Evolutionary conservation across 2,329 filamentous ascomycete species (phyloP).

Genomic region (Fusarium incarnatum): DNA sequence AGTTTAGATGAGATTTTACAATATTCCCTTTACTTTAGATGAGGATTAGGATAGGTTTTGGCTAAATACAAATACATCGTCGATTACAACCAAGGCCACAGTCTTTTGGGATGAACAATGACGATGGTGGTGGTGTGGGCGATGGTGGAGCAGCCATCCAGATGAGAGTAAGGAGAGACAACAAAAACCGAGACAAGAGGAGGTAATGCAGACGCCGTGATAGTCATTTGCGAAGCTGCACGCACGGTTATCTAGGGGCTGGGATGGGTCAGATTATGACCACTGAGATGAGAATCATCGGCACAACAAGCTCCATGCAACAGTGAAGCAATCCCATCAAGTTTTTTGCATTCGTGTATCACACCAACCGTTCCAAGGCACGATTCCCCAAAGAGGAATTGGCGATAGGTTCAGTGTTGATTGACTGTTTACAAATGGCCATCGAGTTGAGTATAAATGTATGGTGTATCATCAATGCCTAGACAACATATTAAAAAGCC

Average conservation of each 20-base stretch:
- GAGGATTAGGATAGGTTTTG: not conserved
- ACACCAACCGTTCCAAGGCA: slow-evolving; percentile 28
- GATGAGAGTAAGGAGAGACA: slow-evolving; percentile 9
- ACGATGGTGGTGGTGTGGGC: slow-evolving; percentile 33
- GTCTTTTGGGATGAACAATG: slow-evolving; percentile 13
- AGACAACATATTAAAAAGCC: not conserved
- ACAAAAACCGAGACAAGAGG: slow-evolving; percentile 20
- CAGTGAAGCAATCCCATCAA: slow-evolving; percentile 1
- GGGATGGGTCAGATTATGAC: slow-evolving; percentile 25
- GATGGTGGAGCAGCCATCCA: slow-evolving; percentile 26
- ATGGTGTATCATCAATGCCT: not conserved
- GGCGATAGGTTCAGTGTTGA: slow-evolving; percentile 35
- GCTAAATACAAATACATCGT: not conserved
- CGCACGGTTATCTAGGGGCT: slow-evolving; percentile 23
- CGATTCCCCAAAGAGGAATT: slow-evolving; percentile 41
- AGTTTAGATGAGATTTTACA: not conserved
- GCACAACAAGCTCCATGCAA: slow-evolving; percentile 18
- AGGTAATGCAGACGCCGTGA: slow-evolving; percentile 32
- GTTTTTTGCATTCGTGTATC: slow-evolving; percentile 18
- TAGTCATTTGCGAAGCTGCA: slow-evolving; percentile 30
- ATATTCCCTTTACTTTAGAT: not conserved
- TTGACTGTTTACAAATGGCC: not conserved
- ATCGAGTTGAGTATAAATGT: not conserved
- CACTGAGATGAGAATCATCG: slow-evolving; percentile 16
- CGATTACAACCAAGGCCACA: slow-evolving; percentile 2